Evolutionary conservation across 2,329 filamentous ascomycete species (phyloP).

Genomic region (Fusarium devonianum): DNA sequence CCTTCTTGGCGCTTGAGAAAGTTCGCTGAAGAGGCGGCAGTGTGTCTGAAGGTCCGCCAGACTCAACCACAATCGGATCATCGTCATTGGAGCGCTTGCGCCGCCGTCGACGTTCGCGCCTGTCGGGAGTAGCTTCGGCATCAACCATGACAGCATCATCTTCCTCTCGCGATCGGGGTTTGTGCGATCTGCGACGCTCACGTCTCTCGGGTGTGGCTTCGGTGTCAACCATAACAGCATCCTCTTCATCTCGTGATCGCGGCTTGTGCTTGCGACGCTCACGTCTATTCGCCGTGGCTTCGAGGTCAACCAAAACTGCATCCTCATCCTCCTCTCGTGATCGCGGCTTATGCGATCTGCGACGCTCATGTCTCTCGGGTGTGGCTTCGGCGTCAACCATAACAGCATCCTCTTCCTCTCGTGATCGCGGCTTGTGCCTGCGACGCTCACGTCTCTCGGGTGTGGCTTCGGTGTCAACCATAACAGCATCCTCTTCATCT

Average conservation of each 20-base stretch:
- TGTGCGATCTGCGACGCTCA: conserved; percentile 55
- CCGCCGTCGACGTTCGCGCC: conserved; percentile 46
- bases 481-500: no score
- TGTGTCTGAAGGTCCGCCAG: conserved; percentile 43
- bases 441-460: no score
- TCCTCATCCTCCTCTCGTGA: no score
- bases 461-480: no score
- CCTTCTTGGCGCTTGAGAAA: conserved; percentile 56
- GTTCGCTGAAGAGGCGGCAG: conserved; percentile 48
- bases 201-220: conserved; percentile 45
- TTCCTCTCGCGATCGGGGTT: conserved; percentile 41
- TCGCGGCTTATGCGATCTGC: conserved; percentile 54
- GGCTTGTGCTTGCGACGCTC: no score
- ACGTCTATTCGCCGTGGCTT: no score
- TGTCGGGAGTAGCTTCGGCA: conserved; percentile 45
- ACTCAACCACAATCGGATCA: conserved; percentile 50
- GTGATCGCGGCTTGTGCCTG: no score
- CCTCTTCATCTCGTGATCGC: conserved; percentile 50
- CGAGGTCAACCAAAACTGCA: no score
- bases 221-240: conserved; percentile 57
- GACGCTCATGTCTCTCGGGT: conserved; percentile 44
- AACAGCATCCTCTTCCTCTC: conserved; percentile 53
- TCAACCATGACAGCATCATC: conserved; percentile 60
- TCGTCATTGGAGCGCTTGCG: conserved; percentile 49
- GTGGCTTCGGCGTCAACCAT: conserved; percentile 54